Evolutionary conservation across 176 grass and related monocot genomes (phyloP).

Genomic region (Ensete ventricosum): DNA sequence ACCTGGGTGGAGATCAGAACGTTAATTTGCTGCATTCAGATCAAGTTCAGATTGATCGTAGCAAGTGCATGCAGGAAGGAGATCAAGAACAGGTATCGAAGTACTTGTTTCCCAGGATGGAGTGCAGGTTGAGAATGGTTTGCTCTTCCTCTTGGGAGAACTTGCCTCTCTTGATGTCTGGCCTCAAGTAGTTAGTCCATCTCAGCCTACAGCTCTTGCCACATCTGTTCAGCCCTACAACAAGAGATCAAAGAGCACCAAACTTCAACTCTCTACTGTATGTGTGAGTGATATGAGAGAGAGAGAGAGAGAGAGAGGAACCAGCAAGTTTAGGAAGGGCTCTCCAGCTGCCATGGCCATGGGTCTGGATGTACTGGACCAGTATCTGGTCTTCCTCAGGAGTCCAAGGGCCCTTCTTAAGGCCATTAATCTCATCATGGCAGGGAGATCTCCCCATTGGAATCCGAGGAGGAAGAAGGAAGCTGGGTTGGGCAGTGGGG

Average conservation of each 20-base stretch:
- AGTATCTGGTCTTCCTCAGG: constrained; percentile 83
- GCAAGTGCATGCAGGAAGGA: not conserved
- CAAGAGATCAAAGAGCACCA: not conserved
- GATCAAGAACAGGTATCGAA: constrained; percentile 7
- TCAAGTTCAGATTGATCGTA: no score
- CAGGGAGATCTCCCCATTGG: constrained; percentile 83
- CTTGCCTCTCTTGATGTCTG: constrained; percentile 95
- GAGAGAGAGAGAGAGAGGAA: not conserved
- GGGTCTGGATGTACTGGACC: constrained; percentile 50
- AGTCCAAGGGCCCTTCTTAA: constrained; percentile 93
- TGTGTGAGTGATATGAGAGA: not conserved
- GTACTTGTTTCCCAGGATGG: constrained; percentile 91
- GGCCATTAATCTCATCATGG: constrained; percentile 63
- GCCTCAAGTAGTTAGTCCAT: constrained; percentile 92
- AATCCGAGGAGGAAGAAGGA: no score
- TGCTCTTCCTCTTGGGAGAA: constrained; percentile 80
- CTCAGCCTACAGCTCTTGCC: constrained; percentile 97
- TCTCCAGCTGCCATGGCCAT: constrained; percentile 97
- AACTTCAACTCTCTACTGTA: no score
- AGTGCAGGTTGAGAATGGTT: constrained; percentile 74
- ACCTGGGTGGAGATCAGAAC: constrained; percentile 39
- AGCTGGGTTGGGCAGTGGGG: not conserved
- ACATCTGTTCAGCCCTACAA: constrained; percentile 80
- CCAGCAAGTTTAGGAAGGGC: constrained; percentile 79
- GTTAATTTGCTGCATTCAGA: no score